Conservation (phyloP, 106 monocot genomes). For the Dendrobium catenatum region DNA sequence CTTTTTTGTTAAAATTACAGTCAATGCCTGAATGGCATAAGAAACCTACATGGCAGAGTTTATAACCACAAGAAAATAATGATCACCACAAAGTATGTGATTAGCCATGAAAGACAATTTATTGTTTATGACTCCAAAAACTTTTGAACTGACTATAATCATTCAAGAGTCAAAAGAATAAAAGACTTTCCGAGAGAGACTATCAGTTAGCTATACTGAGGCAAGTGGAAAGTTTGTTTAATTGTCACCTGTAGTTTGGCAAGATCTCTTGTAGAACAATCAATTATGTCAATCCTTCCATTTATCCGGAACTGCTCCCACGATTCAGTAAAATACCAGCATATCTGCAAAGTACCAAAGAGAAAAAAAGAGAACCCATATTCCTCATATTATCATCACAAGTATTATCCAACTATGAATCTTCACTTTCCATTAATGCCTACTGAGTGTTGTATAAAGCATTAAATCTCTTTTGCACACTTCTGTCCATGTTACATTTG, state of each 20-base stretch:
- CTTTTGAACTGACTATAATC: neutral
- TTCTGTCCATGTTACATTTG: neutral
- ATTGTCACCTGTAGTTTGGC: constrained; percentile 62
- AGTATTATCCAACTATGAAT: neutral
- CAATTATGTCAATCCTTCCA: constrained; percentile 75
- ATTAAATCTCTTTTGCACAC: neutral
- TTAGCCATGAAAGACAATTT: neutral
- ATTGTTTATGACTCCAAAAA: neutral
- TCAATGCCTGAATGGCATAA: neutral
- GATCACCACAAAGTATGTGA: neutral
- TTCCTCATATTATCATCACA: neutral
- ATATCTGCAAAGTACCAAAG: constrained; percentile 38
- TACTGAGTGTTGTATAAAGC: neutral
- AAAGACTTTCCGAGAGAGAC: too few relatives aligned
- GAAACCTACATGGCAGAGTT: neutral
- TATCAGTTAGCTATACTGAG: neutral
- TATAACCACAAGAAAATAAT: neutral
- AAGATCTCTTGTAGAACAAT: constrained; percentile 39
- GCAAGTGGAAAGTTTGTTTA: neutral
- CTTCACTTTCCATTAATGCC: neutral
- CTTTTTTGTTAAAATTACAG: neutral
- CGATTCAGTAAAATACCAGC: constrained; percentile 90
- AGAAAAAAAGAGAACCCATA: neutral
- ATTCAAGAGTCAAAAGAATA: neutral
- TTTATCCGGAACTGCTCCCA: constrained; percentile 91